Evolutionary conservation across 306 rosid genomes (phyloP).

Genomic region (Oemleria cerasiformis): DNA sequence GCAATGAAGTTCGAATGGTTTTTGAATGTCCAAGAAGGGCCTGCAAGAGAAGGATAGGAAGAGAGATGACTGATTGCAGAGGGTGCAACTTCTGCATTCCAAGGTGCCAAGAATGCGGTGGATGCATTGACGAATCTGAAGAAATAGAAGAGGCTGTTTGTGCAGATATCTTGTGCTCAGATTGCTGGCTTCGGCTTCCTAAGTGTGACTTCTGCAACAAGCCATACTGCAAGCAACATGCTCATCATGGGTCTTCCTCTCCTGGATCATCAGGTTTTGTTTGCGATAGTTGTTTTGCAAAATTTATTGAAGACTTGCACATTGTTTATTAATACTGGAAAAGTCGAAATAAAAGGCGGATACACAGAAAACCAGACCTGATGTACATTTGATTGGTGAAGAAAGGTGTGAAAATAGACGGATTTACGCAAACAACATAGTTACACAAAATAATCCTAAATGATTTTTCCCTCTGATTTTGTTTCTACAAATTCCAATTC

Average conservation of each 20-base stretch:
- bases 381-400: neutral
- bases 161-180: slow-evolving; percentile 48
- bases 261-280: slow-evolving; percentile 41
- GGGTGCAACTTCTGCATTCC: slow-evolving; percentile 67
- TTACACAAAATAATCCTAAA: slow-evolving; percentile 38
- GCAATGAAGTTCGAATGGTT: slow-evolving; percentile 49
- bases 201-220: slow-evolving; percentile 78
- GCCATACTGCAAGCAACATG: slow-evolving; percentile 70
- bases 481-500: slow-evolving; percentile 53
- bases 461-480: slow-evolving; percentile 17
- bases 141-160: slow-evolving; percentile 57
- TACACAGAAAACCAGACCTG: neutral
- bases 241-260: slow-evolving; percentile 26
- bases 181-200: slow-evolving; percentile 75
- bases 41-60: slow-evolving; percentile 43
- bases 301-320: slow-evolving; percentile 27
- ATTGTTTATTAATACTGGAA: neutral
- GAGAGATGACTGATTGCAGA: slow-evolving; percentile 32
- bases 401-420: neutral
- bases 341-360: neutral
- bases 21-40: slow-evolving; percentile 57
- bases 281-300: slow-evolving; percentile 51
- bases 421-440: slow-evolving; percentile 16
- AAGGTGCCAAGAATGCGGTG: slow-evolving; percentile 80
- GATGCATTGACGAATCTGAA: slow-evolving; percentile 36